Base-by-base conservation (phyloP, 2,329 filamentous ascomycete species). In the Trichoderma sp. region DNA sequence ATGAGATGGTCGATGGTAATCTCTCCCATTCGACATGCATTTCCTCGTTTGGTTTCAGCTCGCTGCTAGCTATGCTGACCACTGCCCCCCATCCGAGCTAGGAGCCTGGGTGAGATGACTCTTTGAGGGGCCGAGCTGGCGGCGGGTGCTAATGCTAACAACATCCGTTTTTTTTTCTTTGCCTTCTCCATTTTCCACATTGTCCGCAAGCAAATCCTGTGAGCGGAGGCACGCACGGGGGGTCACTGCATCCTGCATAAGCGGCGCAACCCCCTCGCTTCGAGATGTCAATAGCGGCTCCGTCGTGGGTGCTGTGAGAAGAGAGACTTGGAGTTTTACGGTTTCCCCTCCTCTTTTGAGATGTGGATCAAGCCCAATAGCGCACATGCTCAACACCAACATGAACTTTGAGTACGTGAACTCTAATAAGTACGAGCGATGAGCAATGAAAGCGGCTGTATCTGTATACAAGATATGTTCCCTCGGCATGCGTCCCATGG, bases 191-290 rank as follows among this genome's bases (percentile, higher is more conserved):
- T 64, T 24, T 38, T 50, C 14, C 35, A 21, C 50, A 29, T 35
- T 35, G 53, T 35, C 45, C n/a, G n/a, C 21, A 67, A 35, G 60
- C 59, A 66, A 65, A 75, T 56, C 56, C 67, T 65, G 60, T 68
- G 62, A 60, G 67, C 67, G 74, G 74, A 71, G 65, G 67, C 45
- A 53, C 35, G 64, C 72, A 59, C 74, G 62, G 78, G 78, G 77
- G 68, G 69, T 73, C 60, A 64, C 21, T 80, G 77, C 75, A 81
- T 77, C 76, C 69, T 81, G 81, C 81, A 82, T 82, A 80, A 81
- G 80, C 80, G 79, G 78, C 79, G 76, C 78, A 78, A 78, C 78
- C 77, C 56, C 59, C 74, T 45, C 60, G 63, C 74, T 63, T 71
- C 60, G 45, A 45, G 67, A 60, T 38, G 69, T 72, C 60, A 64